These are phyloP conservation scores for Lipomyces anomalus DNA, from an alignment of 805 yeast species.

Conservation along the genomic window DNA sequence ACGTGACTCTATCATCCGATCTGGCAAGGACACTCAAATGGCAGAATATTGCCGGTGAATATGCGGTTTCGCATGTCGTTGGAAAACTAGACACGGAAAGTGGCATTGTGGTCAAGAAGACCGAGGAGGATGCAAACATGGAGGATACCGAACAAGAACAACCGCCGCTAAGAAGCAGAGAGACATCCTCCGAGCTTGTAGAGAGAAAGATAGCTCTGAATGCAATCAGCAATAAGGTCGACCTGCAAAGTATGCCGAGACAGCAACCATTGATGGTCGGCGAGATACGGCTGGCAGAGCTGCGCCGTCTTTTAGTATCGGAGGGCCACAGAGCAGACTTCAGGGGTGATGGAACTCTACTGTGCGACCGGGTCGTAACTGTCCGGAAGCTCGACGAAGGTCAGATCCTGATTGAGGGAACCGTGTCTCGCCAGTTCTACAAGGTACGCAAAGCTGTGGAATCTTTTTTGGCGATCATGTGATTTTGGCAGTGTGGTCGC, in stretches of 20 bases:
- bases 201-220: slow-evolving; percentile 1
- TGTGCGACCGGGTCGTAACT: slow-evolving; percentile 70
- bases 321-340: slow-evolving; percentile 74
- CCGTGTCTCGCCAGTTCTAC: slow-evolving; percentile 67
- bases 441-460: slow-evolving; percentile 66
- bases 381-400: slow-evolving; percentile 77
- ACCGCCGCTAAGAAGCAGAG: background rate
- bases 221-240: slow-evolving; percentile 6
- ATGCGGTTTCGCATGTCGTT: slow-evolving; percentile 71
- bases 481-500: no score
- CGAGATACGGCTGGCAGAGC: slow-evolving; percentile 75
- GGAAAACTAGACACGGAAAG: slow-evolving; percentile 47
- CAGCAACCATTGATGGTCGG: slow-evolving; percentile 66
- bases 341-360: slow-evolving; percentile 86
- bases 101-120: slow-evolving; percentile 23
- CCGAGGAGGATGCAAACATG: slow-evolving; percentile 28
- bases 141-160: slow-evolving; percentile 5
- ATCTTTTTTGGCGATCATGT: slow-evolving; percentile 28
- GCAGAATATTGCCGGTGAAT: slow-evolving; percentile 74
- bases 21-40: slow-evolving; percentile 61
- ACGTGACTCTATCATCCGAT: slow-evolving; percentile 61
- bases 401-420: slow-evolving; percentile 79
- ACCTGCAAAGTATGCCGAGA: slow-evolving; percentile 11
- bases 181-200: background rate
- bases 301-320: slow-evolving; percentile 55